Evolutionary conservation across 176 grass and related monocot species (phyloP).

Genomic region (Pharus latifolius): DNA sequence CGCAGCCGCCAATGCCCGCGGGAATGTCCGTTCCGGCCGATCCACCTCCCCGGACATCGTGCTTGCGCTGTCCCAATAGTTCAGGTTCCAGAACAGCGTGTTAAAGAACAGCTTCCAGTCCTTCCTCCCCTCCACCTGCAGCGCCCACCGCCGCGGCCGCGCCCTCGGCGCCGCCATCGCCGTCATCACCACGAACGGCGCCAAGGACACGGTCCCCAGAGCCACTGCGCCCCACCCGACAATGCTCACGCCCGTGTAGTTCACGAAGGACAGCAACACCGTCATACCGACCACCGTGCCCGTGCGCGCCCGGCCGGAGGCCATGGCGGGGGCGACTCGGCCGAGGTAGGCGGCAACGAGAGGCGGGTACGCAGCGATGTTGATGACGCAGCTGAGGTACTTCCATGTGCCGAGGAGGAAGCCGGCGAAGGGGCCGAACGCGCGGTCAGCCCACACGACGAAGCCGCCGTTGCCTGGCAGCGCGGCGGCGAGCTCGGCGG

Average conservation of each 20-base stretch:
- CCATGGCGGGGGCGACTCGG: conserved; percentile 5
- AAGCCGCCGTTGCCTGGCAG: conserved; percentile 36
- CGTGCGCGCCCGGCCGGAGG: background rate
- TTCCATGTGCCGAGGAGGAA: conserved; percentile 42
- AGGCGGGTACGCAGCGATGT: conserved; percentile 24
- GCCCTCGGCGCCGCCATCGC: conserved; percentile 10
- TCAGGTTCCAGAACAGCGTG: conserved; percentile 55
- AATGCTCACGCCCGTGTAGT: conserved; percentile 30
- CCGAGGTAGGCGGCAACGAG: conserved; percentile 37
- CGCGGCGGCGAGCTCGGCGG: conserved; percentile 32
- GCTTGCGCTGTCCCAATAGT: conserved; percentile 48
- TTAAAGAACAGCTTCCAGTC: conserved; percentile 51
- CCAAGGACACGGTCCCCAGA: conserved; percentile 24
- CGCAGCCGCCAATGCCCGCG: conserved; percentile 11
- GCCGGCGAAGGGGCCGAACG: conserved; percentile 36
- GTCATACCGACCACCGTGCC: conserved; percentile 22
- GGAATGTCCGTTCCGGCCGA: conserved; percentile 30
- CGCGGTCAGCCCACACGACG: conserved; percentile 32
- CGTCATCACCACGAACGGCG: conserved; percentile 39
- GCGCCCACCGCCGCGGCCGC: conserved; percentile 22
- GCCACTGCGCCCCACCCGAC: conserved; percentile 36
- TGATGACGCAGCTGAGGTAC: conserved; percentile 44
- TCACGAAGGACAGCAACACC: conserved; percentile 16
- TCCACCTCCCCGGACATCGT: conserved; percentile 49
- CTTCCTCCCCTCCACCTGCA: background rate